Evolutionary conservation across 192 early-diverging fungal genomes (phyloP), one percentile per base, ranked within the genome.

Genomic region (Dimargaris cristalligena): DNA sequence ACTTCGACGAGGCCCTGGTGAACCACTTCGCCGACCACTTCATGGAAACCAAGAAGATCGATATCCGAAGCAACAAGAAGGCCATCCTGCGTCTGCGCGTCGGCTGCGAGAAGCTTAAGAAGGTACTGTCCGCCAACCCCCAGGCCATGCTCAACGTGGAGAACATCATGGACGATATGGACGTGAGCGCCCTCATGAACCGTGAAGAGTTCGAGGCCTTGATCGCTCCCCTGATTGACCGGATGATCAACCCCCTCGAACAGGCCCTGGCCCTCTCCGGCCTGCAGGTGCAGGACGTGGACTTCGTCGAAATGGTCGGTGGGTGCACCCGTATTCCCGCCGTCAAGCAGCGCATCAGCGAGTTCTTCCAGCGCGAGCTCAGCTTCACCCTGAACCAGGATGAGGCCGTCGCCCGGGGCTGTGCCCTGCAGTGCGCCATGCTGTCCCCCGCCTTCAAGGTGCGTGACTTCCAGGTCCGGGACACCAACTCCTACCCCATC

Each of bases 381-480:
- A 86, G 86, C 57, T 88, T 84, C 62, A 94, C 91, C 65, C 79
- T 98, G 63, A 98, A 98, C 80, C 88, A 92, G 71, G 94, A 98
- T 65, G 94, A 98, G 75, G 92, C 92, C 44, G 83, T 94, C 66
- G 85, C 94, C 31, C 89, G 94, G 67, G 94, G 94, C 65, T 88
- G 87, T 62, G 94, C 92, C 33, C 77, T 98, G 44, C 87, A 91
- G 76, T 98, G 94, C 75, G 94, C 94, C 67, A 93, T 98, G 68
- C 72, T 91, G 49, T 94, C 91, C 26, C 94, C 94, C 0, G 86
- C 88, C 34, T 95, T 98, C 88, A 91, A 91, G 67, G 94, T 98
- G 65, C 90, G 94, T 57, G 94, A 98, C 45, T 95, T 98, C 68
- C 66, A 79, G 44, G 83, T 98, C 55, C 80, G 89, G 67, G 94